Percentiles rank a stretch among this genome's conserved stretches.
Conservation (phyloP, 495 filamentous ascomycete genomes). For the Hypoxylon cercidicola region DNA sequence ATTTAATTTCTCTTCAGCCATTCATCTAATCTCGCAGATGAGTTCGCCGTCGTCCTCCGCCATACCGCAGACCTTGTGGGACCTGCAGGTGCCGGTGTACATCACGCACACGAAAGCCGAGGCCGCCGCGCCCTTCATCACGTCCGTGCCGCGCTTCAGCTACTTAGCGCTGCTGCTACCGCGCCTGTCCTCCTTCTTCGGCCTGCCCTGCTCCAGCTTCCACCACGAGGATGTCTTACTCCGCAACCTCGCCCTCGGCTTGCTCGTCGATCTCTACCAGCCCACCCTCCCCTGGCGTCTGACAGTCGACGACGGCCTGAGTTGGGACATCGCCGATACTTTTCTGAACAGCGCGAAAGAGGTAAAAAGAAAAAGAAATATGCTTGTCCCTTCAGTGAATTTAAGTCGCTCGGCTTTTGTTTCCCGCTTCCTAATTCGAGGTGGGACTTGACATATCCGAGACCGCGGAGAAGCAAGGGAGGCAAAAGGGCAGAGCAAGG, state of each 20-base stretch:
- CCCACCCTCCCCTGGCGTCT: constrained; percentile 78
- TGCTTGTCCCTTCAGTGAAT: too few species aligned
- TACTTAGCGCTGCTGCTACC: constrained; percentile 82
- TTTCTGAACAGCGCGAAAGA: constrained; percentile 97
- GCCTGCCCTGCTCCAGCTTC: constrained; percentile 75
- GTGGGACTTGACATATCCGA: not conserved
- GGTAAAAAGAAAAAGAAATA: constrained; percentile 50
- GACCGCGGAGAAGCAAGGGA: not conserved
- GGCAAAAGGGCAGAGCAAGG: not conserved
- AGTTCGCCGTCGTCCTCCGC: constrained; percentile 36
- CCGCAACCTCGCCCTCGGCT: constrained; percentile 82
- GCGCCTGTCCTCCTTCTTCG: constrained; percentile 82
- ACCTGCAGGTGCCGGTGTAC: constrained; percentile 60
- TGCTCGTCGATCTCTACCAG: constrained; percentile 86
- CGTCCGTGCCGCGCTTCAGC: constrained; percentile 72
- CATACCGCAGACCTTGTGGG: constrained; percentile 59
- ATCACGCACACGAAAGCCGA: constrained; percentile 56
- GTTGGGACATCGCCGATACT: constrained; percentile 85
- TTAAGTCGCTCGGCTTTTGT: not conserved
- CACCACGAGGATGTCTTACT: constrained; percentile 78
- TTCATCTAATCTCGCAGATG: constrained; percentile 21
- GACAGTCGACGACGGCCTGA: constrained; percentile 63
- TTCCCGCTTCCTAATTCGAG: not conserved
- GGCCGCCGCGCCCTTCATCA: constrained; percentile 57
- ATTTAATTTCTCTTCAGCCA: too few species aligned